Conservation (phyloP, 2,329 filamentous ascomycete species). For the Verruconis gallopava region DNA sequence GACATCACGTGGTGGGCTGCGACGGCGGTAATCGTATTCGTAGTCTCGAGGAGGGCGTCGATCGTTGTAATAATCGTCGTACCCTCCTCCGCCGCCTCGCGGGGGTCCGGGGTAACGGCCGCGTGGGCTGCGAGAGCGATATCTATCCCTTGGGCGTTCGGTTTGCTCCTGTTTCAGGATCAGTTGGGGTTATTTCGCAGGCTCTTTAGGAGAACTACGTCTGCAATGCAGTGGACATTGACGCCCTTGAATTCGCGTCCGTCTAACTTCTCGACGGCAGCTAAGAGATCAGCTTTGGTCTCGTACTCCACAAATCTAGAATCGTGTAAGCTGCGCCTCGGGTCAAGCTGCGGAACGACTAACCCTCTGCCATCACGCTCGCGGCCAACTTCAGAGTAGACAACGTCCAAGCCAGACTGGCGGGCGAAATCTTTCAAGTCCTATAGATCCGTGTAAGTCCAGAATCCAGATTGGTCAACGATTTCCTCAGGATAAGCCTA, state of each 20-base stretch:
- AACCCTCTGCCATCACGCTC: conserved; percentile 88
- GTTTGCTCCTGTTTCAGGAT: conserved; percentile 35
- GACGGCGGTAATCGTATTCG: conserved; percentile 77
- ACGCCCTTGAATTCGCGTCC: conserved; percentile 85
- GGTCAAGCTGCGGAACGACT: conserved; percentile 24
- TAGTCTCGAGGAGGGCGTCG: conserved; percentile 71
- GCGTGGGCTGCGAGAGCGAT: conserved; percentile 63
- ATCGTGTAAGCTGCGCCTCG: not conserved
- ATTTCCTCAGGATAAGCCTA: no score
- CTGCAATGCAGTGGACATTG: conserved; percentile 71
- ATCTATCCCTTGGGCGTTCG: conserved; percentile 59
- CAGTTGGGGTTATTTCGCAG: conserved; percentile 23
- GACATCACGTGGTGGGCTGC: conserved; percentile 66
- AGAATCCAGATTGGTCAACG: no score
- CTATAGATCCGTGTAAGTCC: conserved; percentile 78
- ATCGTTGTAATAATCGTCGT: conserved; percentile 63
- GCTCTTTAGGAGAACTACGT: conserved; percentile 45
- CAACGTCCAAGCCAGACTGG: conserved; percentile 90
- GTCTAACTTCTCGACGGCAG: conserved; percentile 90
- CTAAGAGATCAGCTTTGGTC: conserved; percentile 75
- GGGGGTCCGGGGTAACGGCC: conserved; percentile 51
- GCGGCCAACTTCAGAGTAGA: conserved; percentile 91
- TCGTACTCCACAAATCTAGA: conserved; percentile 93
- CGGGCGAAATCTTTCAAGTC: conserved; percentile 99
- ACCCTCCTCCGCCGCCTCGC: conserved; percentile 49